phyloP scores from a whole-genome alignment of 2,329 filamentous ascomycete genomes.

The Colletotrichum lindemuthianum region DNA sequence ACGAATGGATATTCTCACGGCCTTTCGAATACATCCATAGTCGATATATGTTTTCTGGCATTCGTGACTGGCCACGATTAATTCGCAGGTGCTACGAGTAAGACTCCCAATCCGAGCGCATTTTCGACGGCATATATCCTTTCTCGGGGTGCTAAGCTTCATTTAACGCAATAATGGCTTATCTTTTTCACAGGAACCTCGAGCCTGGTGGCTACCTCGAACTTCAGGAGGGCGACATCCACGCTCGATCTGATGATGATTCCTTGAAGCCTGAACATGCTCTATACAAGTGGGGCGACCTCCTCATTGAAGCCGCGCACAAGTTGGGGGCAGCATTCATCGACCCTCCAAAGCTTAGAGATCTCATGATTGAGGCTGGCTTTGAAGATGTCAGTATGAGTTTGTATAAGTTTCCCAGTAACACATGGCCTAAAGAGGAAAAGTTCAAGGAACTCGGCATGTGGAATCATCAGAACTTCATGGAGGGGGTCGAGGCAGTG shows the following conservation, averaged over 20 bases:
- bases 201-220: slow-evolving; percentile 55
- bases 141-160: not conserved
- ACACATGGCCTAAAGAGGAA: slow-evolving; percentile 27
- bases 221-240: slow-evolving; percentile 30
- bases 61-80: slow-evolving; percentile 59
- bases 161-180: not conserved
- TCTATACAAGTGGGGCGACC: slow-evolving; percentile 39
- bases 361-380: slow-evolving; percentile 41
- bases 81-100: slow-evolving; percentile 55
- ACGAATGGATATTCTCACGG: slow-evolving; percentile 58
- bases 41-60: slow-evolving; percentile 60
- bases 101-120: not conserved
- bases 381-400: slow-evolving; percentile 37
- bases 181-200: slow-evolving; percentile 39
- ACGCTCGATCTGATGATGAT: not conserved
- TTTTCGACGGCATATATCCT: not conserved
- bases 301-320: slow-evolving; percentile 26
- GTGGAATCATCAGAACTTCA: slow-evolving; percentile 46
- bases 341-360: slow-evolving; percentile 38
- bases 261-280: not conserved
- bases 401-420: slow-evolving; percentile 34
- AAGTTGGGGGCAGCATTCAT: slow-evolving; percentile 42
- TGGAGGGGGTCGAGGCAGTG: slow-evolving; percentile 46
- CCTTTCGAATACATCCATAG: slow-evolving; percentile 66
- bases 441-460: slow-evolving; percentile 15